These are phyloP conservation scores for Corniculantispora saksenae DNA, from an alignment of 2,329 filamentous ascomycete genomes.

Conservation along the genomic window DNA sequence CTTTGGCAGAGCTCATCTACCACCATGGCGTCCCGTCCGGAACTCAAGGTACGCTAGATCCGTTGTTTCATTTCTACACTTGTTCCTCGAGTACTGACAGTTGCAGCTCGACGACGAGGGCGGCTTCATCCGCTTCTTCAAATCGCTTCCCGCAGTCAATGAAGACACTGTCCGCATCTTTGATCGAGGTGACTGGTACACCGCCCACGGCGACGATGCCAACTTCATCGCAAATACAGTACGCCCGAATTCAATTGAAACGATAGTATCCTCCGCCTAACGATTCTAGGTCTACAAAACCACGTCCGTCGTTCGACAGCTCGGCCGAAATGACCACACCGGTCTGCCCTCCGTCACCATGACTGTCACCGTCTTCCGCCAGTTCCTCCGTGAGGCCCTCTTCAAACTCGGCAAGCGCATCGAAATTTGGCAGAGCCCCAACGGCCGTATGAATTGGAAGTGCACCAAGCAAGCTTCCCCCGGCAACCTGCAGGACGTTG, in stretches of 20 bases:
- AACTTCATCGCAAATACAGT: conserved; percentile 79
- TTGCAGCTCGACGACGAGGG: conserved; percentile 88
- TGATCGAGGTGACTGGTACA: conserved; percentile 93
- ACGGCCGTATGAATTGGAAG: conserved; percentile 87
- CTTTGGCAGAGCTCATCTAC: conserved; percentile 4
- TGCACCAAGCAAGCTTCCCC: conserved; percentile 89
- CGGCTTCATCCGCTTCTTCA: conserved; percentile 96
- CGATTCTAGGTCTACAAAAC: conserved; percentile 82
- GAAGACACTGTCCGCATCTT: conserved; percentile 85
- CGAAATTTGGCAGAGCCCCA: conserved; percentile 81
- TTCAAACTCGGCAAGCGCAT: conserved; percentile 88
- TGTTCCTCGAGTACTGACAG: conserved; percentile 7
- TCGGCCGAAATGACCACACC: conserved; percentile 81
- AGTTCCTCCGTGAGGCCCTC: conserved; percentile 90
- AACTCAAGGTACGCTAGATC: conserved; percentile 59
- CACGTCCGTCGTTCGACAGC: conserved; percentile 87
- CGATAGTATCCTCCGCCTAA: neutral
- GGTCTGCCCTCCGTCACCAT: conserved; percentile 91
- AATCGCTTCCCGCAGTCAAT: conserved; percentile 71
- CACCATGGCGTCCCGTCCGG: conserved; percentile 70
- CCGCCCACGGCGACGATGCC: conserved; percentile 85
- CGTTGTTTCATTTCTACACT: neutral
- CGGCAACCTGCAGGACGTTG: conserved; percentile 93
- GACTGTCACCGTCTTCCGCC: conserved; percentile 91
- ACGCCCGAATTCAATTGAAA: conserved; percentile 27